Conservation (phyloP, 495 filamentous ascomycete species). For the Trichoderma parareesei region DNA sequence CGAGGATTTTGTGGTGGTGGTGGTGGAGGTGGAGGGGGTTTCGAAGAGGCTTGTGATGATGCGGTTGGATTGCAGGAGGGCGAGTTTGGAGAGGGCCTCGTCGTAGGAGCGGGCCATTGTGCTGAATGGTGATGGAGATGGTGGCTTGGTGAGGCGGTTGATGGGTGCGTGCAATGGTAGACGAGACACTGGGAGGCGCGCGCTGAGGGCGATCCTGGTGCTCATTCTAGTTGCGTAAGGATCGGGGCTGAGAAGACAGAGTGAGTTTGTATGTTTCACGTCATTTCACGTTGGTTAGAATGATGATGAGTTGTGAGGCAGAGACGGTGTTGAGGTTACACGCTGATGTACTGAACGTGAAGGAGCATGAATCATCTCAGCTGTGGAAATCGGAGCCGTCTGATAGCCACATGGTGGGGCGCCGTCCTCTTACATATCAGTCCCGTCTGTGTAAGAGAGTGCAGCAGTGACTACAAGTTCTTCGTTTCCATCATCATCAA, state of each 20-base stretch:
- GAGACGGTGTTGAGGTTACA: background rate
- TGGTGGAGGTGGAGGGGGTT: no score
- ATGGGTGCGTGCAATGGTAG: background rate
- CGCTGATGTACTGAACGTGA: no score
- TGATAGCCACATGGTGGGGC: no score
- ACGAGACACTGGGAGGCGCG: background rate
- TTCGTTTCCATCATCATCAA: no score
- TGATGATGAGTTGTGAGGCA: background rate
- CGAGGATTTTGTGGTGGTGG: no score
- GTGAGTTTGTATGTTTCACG: background rate
- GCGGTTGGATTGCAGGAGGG: slow-evolving; percentile 70
- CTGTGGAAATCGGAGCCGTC: no score
- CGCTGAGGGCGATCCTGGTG: background rate
- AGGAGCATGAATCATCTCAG: no score
- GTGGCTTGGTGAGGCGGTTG: background rate
- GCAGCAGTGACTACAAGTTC: no score
- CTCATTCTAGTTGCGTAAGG: background rate
- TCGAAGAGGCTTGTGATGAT: slow-evolving; percentile 39
- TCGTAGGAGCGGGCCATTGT: slow-evolving; percentile 21
- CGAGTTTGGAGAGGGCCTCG: slow-evolving; percentile 43
- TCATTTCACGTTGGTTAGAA: background rate
- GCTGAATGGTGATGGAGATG: background rate
- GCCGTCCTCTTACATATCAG: no score
- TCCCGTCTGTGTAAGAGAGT: no score
- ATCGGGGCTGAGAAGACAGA: background rate